Percentiles rank a stretch among this genome's conserved stretches.
Conservation (phyloP, 2,329 filamentous ascomycete genomes). For the Paraconiothyrium brasiliense region DNA sequence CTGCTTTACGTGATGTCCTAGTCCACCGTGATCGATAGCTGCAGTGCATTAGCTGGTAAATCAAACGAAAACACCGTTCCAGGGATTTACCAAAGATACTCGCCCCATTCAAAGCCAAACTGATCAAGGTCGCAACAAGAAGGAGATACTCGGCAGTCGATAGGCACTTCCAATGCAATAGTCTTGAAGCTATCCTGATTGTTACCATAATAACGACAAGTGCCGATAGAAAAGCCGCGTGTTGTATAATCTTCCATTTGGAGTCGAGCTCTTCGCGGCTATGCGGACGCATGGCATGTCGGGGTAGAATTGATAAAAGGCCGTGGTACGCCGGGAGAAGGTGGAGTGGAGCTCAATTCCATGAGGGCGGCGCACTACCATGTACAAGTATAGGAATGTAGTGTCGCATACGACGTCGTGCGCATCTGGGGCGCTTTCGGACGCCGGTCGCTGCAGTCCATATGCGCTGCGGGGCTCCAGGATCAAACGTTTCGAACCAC, state of each 20-base stretch:
- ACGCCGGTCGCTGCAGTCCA: conserved; percentile 10
- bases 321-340: neutral
- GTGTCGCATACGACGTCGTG: conserved; percentile 1
- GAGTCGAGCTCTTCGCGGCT: conserved; percentile 11
- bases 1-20: conserved; percentile 8
- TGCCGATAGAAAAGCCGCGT: conserved; percentile 5
- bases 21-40: conserved; percentile 10
- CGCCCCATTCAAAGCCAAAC: conserved; percentile 10
- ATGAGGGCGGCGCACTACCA: conserved; percentile 1
- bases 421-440: conserved; percentile 1
- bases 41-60: neutral
- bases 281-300: neutral
- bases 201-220: conserved; percentile 4
- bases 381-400: conserved; percentile 8
- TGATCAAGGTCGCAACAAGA: conserved; percentile 2
- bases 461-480: conserved; percentile 7
- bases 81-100: conserved; percentile 9
- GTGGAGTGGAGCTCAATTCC: conserved; percentile 7
- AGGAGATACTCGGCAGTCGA: conserved; percentile 14
- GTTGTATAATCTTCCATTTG: conserved; percentile 12
- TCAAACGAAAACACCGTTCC: neutral
- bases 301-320: neutral
- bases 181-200: conserved; percentile 9
- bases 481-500: neutral
- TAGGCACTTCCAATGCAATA: conserved; percentile 14